phyloP scores from a whole-genome alignment of 148 eudicot genomes.

The Cornus florida region DNA sequence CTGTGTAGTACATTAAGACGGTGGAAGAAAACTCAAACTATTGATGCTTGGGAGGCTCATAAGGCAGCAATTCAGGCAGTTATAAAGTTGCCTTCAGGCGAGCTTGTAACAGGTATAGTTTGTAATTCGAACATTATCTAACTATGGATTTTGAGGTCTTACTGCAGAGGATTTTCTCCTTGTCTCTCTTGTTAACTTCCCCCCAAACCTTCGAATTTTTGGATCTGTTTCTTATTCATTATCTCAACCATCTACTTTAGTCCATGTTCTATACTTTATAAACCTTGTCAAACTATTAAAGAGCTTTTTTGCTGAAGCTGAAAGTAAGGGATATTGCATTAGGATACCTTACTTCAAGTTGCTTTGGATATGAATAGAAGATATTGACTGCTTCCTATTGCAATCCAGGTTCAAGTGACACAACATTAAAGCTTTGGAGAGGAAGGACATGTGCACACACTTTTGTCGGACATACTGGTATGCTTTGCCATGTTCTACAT shows the following conservation, averaged over 20 bases:
- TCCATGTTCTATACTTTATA: not conserved
- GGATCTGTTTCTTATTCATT: not conserved
- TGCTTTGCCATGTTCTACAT: constrained; percentile 3
- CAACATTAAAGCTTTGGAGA: constrained; percentile 87
- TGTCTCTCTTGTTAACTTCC: not conserved
- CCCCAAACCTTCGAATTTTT: not conserved
- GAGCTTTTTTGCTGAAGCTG: not conserved
- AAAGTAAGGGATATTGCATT: not conserved
- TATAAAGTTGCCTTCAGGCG: constrained; percentile 77
- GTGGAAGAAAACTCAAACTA: constrained; percentile 75
- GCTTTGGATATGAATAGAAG: not conserved
- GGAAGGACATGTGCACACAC: constrained; percentile 75
- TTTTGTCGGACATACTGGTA: constrained; percentile 77
- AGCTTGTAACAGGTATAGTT: constrained; percentile 74
- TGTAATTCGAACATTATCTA: not conserved
- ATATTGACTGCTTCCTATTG: constrained; percentile 17
- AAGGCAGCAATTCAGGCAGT: constrained; percentile 79
- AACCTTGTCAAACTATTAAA: not conserved
- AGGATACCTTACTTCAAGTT: not conserved
- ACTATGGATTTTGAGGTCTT: constrained; percentile 4
- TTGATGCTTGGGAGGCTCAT: constrained; percentile 85
- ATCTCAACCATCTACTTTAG: not conserved
- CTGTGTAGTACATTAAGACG: constrained; percentile 68
- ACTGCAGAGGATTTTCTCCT: not conserved
- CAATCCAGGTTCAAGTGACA: constrained; percentile 86